Percentiles rank a stretch among this genome's conserved stretches.
Conservation (phyloP, 2,329 filamentous ascomycete species). For the Xylariales sp. region DNA sequence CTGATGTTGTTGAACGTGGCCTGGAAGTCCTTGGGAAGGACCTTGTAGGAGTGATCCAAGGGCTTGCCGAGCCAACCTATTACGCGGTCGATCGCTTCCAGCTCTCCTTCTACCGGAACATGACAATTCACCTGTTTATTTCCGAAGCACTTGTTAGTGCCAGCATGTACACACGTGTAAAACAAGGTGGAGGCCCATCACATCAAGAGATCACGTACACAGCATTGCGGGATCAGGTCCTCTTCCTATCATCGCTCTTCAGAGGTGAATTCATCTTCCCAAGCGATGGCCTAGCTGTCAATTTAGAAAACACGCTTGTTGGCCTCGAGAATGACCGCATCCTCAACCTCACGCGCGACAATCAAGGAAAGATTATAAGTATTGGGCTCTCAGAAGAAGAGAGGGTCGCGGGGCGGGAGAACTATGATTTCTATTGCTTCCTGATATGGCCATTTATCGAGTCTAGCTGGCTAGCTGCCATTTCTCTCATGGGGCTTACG, state of each 20-base stretch:
- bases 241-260: slow-evolving; percentile 90
- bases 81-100: slow-evolving; percentile 96
- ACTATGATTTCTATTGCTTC: slow-evolving; percentile 99
- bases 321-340: slow-evolving; percentile 77
- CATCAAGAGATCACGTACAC: slow-evolving; percentile 74
- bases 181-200: slow-evolving; percentile 79
- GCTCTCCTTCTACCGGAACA: slow-evolving; percentile 96
- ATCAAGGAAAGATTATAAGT: slow-evolving; percentile 51
- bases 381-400: slow-evolving; percentile 76
- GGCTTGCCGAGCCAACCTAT: slow-evolving; percentile 84
- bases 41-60: slow-evolving; percentile 74
- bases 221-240: slow-evolving; percentile 72
- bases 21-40: slow-evolving; percentile 88
- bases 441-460: slow-evolving; percentile 98
- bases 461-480: slow-evolving; percentile 84
- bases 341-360: slow-evolving; percentile 60
- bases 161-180: slow-evolving; percentile 86
- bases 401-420: slow-evolving; percentile 76
- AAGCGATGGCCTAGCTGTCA: slow-evolving; percentile 74
- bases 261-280: slow-evolving; percentile 96
- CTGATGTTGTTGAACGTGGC: slow-evolving; percentile 80
- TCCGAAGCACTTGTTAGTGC: slow-evolving; percentile 86
- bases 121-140: slow-evolving; percentile 98
- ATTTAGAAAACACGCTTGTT: slow-evolving; percentile 74
- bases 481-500: slow-evolving; percentile 81